phyloP scores from a whole-genome alignment of 441 rosid species.

The Raphanus hybrid region DNA sequence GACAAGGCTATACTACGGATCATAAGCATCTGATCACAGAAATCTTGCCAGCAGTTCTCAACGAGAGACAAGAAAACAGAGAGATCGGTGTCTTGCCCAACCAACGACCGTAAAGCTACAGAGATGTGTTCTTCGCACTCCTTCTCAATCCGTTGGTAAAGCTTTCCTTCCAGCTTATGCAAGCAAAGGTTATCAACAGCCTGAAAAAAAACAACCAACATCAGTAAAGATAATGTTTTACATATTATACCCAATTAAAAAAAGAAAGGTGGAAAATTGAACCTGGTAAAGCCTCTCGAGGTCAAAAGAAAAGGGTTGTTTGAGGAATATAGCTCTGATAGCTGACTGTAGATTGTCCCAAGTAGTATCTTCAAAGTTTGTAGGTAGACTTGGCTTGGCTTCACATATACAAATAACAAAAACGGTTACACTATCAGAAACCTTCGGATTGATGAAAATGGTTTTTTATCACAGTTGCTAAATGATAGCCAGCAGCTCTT shows the following conservation, averaged over 20 bases:
- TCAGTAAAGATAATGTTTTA: slow-evolving; percentile 3
- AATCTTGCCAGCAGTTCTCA: slow-evolving; percentile 96
- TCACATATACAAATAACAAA: slow-evolving; percentile 34
- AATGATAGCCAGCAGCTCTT: too few relatives aligned
- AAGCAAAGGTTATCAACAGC: slow-evolving; percentile 92
- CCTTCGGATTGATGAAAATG: neutral
- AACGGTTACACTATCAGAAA: slow-evolving; percentile 20
- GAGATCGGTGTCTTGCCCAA: slow-evolving; percentile 97
- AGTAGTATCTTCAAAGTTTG: slow-evolving; percentile 88
- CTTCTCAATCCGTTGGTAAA: slow-evolving; percentile 82
- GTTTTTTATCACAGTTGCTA: too few relatives aligned
- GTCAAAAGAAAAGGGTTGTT: slow-evolving; percentile 71
- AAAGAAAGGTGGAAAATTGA: slow-evolving; percentile 17
- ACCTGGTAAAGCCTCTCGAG: slow-evolving; percentile 94
- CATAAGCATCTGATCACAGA: slow-evolving; percentile 94
- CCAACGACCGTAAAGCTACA: slow-evolving; percentile 74
- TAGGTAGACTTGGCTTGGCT: slow-evolving; percentile 89
- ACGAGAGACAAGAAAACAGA: slow-evolving; percentile 88
- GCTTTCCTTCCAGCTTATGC: slow-evolving; percentile 92
- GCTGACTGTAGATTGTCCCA: slow-evolving; percentile 94
- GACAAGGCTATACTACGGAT: slow-evolving; percentile 95
- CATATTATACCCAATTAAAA: neutral
- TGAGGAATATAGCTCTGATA: slow-evolving; percentile 90
- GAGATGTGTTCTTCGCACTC: slow-evolving; percentile 88
- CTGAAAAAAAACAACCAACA: slow-evolving; percentile 44